phyloP scores from a whole-genome alignment of 306 rosid genomes.

The Lathyrus sativus region DNA sequence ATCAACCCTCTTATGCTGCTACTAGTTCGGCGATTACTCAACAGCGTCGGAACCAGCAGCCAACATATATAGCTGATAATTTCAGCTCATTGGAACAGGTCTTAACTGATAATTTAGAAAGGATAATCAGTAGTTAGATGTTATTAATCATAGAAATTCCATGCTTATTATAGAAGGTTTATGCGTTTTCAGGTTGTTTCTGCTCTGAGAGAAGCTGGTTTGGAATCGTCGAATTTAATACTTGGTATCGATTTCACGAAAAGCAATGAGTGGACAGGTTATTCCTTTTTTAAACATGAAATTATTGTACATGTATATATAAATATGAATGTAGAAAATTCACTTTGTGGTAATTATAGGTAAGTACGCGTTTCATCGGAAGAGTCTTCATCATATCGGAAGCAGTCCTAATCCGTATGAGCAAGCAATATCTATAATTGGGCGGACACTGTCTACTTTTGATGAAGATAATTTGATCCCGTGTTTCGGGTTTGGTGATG shows the following conservation, averaged over 20 bases:
- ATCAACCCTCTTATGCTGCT: conserved; percentile 22
- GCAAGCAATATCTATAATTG: conserved; percentile 91
- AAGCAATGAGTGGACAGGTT: conserved; percentile 99
- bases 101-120: conserved; percentile 6
- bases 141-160: neutral
- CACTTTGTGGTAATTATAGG: conserved; percentile 58
- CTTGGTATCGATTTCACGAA: conserved; percentile 94
- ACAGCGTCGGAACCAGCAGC: conserved; percentile 36
- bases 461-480: conserved; percentile 98
- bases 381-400: conserved; percentile 76
- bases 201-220: conserved; percentile 88
- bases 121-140: neutral
- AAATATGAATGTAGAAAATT: conserved; percentile 20
- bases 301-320: neutral
- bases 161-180: conserved; percentile 13
- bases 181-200: conserved; percentile 73
- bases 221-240: conserved; percentile 92
- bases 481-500: conserved; percentile 94
- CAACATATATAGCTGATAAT: conserved; percentile 64
- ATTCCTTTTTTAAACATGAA: conserved; percentile 35
- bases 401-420: conserved; percentile 88
- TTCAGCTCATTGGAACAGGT: conserved; percentile 91
- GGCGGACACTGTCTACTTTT: conserved; percentile 79
- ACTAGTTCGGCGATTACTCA: conserved; percentile 16
- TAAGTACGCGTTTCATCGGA: conserved; percentile 68